A percentile compares a stretch with the other conserved stretches of the same genome.
Evolutionary conservation across 257 asterid species (phyloP).

Genomic region (Ballota nigra): DNA sequence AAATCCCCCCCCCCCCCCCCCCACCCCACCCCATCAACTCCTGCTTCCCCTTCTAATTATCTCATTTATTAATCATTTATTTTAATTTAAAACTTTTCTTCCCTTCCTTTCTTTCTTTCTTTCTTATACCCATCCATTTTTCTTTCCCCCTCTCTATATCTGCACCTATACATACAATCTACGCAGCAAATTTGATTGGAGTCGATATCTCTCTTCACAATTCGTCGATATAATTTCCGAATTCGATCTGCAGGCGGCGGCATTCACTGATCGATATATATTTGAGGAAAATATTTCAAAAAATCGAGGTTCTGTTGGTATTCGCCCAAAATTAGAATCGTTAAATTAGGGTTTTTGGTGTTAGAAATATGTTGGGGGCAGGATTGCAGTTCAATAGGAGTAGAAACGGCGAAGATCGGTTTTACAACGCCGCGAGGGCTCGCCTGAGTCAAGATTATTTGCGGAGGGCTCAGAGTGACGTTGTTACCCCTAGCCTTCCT

Average conservation of each 20-base stretch:
- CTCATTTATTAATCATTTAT: conserved; percentile 15
- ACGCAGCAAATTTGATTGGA: conserved; percentile 18
- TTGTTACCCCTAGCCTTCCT: conserved; percentile 38
- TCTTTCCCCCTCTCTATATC: conserved; percentile 1
- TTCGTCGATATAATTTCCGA: conserved; percentile 22
- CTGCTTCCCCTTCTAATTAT: not conserved
- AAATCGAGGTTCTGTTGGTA: conserved; percentile 21
- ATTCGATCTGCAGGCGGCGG: conserved; percentile 22
- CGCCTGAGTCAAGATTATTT: conserved; percentile 60
- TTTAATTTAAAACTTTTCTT: conserved; percentile 1
- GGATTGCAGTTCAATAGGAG: conserved; percentile 85
- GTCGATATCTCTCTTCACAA: conserved; percentile 14
- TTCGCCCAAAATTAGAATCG: conserved; percentile 7
- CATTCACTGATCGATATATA: conserved; percentile 29
- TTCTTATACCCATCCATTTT: conserved; percentile 33
- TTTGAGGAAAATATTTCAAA: conserved; percentile 15
- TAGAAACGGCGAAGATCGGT: conserved; percentile 79
- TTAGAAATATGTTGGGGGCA: conserved; percentile 68
- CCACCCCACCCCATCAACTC: conserved; percentile 14
- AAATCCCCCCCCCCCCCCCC: no score
- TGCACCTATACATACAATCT: conserved; percentile 17
- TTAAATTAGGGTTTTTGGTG: conserved; percentile 33
- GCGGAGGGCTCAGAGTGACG: conserved; percentile 78
- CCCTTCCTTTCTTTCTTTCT: conserved; percentile 1
- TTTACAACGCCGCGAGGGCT: conserved; percentile 75